A percentile compares a stretch with the other conserved stretches of the same genome.
phyloP scores from a whole-genome alignment of 2,329 filamentous ascomycete species.

The Neonectria coccinea region DNA sequence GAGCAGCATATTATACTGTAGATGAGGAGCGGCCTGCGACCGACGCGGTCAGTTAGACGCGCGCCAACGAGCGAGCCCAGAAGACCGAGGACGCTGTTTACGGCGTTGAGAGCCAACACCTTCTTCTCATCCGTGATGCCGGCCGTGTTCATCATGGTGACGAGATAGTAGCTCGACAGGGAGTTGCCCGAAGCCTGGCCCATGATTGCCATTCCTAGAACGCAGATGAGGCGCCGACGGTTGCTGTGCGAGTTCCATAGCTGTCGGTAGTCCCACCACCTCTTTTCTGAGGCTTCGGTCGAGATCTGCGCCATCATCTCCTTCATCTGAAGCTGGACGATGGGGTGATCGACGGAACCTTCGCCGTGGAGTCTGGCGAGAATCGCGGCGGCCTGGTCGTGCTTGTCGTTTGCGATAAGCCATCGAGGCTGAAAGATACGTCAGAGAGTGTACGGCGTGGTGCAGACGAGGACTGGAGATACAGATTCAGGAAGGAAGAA shows the following conservation, averaged over 20 bases:
- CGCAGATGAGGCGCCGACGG: slow-evolving; percentile 63
- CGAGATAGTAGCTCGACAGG: slow-evolving; percentile 65
- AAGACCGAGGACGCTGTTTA: slow-evolving; percentile 61
- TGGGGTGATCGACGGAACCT: slow-evolving; percentile 47
- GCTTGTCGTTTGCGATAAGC: slow-evolving; percentile 53
- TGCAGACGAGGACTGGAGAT: not conserved
- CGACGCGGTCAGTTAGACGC: slow-evolving; percentile 53
- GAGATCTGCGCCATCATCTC: slow-evolving; percentile 56
- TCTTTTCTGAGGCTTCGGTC: slow-evolving; percentile 60
- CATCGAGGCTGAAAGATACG: slow-evolving; percentile 48
- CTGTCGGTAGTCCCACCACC: slow-evolving; percentile 66
- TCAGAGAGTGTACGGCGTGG: not conserved
- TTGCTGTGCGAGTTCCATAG: slow-evolving; percentile 62
- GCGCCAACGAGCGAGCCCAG: slow-evolving; percentile 57
- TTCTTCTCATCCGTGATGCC: slow-evolving; percentile 50
- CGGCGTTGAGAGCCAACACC: slow-evolving; percentile 62
- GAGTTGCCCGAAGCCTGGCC: slow-evolving; percentile 66
- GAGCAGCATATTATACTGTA: slow-evolving; percentile 54
- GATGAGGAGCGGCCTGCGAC: slow-evolving; percentile 64
- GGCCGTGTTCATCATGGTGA: slow-evolving; percentile 53
- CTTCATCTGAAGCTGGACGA: slow-evolving; percentile 55
- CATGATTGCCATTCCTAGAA: slow-evolving; percentile 64
- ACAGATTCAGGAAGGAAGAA: slow-evolving; percentile 55
- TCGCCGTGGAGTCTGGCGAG: slow-evolving; percentile 52
- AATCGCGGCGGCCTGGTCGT: slow-evolving; percentile 51